Percentiles rank a stretch among this genome's conserved stretches.
Evolutionary conservation across 805 yeast genomes (phyloP).

Genomic region (Vanderwaltozyma tropicalis): DNA sequence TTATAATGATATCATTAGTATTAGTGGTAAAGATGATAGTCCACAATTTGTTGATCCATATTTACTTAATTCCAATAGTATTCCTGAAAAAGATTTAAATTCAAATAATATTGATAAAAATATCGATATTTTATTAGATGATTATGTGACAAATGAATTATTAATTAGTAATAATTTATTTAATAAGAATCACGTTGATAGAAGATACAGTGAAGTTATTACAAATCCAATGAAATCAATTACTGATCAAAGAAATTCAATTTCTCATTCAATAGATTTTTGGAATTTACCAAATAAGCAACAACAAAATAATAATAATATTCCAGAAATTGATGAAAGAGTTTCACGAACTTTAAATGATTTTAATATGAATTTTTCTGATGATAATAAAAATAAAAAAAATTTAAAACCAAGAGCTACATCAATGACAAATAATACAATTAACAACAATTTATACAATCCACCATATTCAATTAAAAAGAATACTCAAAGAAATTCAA

Average conservation of each 20-base stretch:
- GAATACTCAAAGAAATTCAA: neutral
- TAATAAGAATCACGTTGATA: neutral
- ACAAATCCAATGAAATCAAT: constrained; percentile 6
- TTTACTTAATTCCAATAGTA: too few species aligned
- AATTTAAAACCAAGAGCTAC: neutral
- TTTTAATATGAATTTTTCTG: constrained; percentile 1
- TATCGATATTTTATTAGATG: constrained; percentile 8
- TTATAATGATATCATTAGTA: neutral
- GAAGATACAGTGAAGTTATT: constrained; percentile 14
- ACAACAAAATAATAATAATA: constrained; percentile 1
- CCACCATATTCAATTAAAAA: neutral
- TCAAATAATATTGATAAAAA: neutral
- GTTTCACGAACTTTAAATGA: constrained; percentile 19
- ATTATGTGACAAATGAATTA: constrained; percentile 8
- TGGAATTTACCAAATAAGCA: constrained; percentile 12
- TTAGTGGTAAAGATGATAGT: constrained; percentile 1
- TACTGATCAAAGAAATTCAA: constrained; percentile 17
- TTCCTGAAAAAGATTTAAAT: too few species aligned
- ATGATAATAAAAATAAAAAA: neutral
- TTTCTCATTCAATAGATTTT: constrained; percentile 21
- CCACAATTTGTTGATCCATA: neutral
- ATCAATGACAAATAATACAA: neutral
- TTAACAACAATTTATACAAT: neutral
- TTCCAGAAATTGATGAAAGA: constrained; percentile 11
- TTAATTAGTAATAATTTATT: constrained; percentile 1